phyloP scores from a whole-genome alignment of 2,329 filamentous ascomycete genomes.

The Diplodia corticola region DNA sequence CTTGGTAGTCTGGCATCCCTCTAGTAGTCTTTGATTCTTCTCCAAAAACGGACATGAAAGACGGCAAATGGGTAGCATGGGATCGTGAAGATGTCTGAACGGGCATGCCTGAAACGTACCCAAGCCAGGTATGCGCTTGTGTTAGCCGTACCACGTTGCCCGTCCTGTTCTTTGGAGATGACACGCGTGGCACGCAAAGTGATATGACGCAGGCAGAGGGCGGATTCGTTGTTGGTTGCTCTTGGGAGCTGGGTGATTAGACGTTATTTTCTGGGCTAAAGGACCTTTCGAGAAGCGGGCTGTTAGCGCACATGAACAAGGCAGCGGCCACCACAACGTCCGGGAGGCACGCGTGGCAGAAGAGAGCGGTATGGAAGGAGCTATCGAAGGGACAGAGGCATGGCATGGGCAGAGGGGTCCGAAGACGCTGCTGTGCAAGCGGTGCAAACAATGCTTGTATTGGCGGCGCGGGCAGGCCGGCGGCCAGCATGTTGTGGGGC shows the following conservation, averaged over 20 bases:
- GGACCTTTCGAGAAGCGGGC: conserved; percentile 37
- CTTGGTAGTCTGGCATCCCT: conserved; percentile 50
- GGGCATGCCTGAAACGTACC: conserved; percentile 37
- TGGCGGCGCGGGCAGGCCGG: conserved; percentile 14
- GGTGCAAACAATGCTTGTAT: conserved; percentile 18
- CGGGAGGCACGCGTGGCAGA: conserved; percentile 19
- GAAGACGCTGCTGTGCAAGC: conserved; percentile 6
- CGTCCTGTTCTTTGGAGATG: conserved; percentile 1
- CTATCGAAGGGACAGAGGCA: conserved; percentile 9
- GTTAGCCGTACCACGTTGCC: conserved; percentile 10
- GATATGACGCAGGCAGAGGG: background rate
- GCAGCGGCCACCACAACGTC: conserved; percentile 32
- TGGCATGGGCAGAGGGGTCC: background rate
- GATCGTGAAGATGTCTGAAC: conserved; percentile 37
- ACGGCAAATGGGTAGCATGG: conserved; percentile 58
- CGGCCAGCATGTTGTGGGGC: conserved; percentile 21
- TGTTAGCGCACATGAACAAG: conserved; percentile 37
- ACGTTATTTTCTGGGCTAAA: conserved; percentile 33
- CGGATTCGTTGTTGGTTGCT: conserved; percentile 27
- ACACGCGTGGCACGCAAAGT: background rate
- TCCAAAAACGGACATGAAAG: conserved; percentile 75
- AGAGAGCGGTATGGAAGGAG: conserved; percentile 20
- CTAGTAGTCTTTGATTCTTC: conserved; percentile 54
- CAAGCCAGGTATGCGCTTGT: background rate
- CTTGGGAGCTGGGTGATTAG: conserved; percentile 38